Evolutionary conservation across 73 alveolate genomes (phyloP).

Genomic region (Paramecium pentaurelia): DNA sequence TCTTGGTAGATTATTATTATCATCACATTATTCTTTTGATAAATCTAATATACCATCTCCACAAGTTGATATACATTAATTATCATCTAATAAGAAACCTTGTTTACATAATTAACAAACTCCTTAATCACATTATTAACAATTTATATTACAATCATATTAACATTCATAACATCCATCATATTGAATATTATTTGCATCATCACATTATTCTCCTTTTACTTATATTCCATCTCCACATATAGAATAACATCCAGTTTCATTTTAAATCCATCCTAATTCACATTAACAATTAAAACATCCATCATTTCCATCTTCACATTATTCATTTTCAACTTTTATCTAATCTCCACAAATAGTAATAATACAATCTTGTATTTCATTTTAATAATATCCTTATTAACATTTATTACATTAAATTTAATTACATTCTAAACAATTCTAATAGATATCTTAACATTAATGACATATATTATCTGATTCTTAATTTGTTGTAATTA

Average conservation of each 20-base stretch:
- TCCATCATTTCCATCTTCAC: constrained; percentile 43
- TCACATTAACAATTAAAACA: neutral
- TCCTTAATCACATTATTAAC: neutral
- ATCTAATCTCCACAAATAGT: neutral
- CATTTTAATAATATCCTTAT: neutral
- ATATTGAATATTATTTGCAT: neutral
- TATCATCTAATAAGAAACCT: neutral
- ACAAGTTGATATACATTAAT: neutral
- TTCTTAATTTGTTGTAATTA: neutral
- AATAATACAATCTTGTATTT: neutral
- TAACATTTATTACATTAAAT: neutral
- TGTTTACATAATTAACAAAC: neutral
- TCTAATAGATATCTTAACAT: neutral
- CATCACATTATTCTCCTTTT: neutral
- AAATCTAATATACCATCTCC: constrained; percentile 60
- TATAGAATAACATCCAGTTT: neutral
- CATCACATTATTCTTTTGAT: constrained; percentile 6
- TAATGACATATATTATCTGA: neutral
- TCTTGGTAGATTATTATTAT: neutral
- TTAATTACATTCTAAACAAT: neutral
- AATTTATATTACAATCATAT: neutral
- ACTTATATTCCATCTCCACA: constrained; percentile 25
- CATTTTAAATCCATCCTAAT: neutral
- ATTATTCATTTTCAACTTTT: neutral
- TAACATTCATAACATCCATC: neutral